phyloP scores from a whole-genome alignment of 1,139 yeast genomes.

The Blastobotrys buckinghamii region DNA sequence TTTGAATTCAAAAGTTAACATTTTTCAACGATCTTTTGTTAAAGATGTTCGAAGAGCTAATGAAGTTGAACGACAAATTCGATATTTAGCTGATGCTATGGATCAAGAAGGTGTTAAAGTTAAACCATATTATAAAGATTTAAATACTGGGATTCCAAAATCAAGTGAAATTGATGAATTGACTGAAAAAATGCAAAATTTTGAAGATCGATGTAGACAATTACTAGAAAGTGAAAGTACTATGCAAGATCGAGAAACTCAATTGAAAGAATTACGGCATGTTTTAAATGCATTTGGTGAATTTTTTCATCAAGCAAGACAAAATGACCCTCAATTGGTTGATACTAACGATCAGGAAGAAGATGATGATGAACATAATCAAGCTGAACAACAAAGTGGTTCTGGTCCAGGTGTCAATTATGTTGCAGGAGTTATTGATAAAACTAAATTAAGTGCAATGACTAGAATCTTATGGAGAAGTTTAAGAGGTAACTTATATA shows the following conservation, averaged over 20 bases:
- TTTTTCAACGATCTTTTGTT: slow-evolving; percentile 85
- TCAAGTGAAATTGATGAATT: slow-evolving; percentile 70
- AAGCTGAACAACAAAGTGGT: slow-evolving; percentile 8
- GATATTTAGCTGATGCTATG: slow-evolving; percentile 19
- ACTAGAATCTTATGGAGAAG: slow-evolving; percentile 92
- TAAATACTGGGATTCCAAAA: slow-evolving; percentile 16
- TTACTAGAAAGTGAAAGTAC: slow-evolving; percentile 52
- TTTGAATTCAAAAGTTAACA: slow-evolving; percentile 66
- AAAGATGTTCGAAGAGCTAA: slow-evolving; percentile 69
- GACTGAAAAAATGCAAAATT: slow-evolving; percentile 55
- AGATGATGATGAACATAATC: slow-evolving; percentile 13
- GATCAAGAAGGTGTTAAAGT: slow-evolving; percentile 27
- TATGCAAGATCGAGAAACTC: slow-evolving; percentile 49
- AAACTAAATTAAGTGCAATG: slow-evolving; percentile 61
- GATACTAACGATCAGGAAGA: slow-evolving; percentile 32
- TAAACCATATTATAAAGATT: slow-evolving; percentile 17
- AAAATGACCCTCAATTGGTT: slow-evolving; percentile 25
- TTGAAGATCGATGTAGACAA: slow-evolving; percentile 55
- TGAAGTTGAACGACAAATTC: slow-evolving; percentile 54
- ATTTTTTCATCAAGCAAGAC: slow-evolving; percentile 37
- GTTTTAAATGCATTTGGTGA: slow-evolving; percentile 64
- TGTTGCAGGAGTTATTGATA: slow-evolving; percentile 77
- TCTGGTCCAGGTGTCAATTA: slow-evolving; percentile 41
- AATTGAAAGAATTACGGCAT: slow-evolving; percentile 56
- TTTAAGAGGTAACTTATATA: slow-evolving; percentile 80